phyloP scores from a whole-genome alignment of 2,329 filamentous ascomycete species.

The Alternaria sp. region DNA sequence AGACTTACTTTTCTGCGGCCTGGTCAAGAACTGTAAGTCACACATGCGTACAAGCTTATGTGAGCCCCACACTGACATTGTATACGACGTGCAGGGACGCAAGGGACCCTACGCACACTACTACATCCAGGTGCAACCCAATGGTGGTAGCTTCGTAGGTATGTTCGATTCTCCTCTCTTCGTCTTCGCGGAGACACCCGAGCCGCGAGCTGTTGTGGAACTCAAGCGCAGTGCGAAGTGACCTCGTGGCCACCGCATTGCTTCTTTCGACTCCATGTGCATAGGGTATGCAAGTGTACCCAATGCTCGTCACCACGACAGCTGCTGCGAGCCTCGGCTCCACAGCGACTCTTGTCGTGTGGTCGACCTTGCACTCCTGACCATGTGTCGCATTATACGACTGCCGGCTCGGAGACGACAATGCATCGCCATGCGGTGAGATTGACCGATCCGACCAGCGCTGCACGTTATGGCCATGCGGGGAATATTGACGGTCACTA shows the following conservation, averaged over 20 bases:
- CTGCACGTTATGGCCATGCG: slow-evolving; percentile 3
- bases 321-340: neutral
- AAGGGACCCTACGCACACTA: slow-evolving; percentile 74
- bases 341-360: neutral
- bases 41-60: neutral
- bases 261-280: slow-evolving; percentile 2
- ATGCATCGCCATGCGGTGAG: neutral
- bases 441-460: neutral
- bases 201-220: slow-evolving; percentile 5
- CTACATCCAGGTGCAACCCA: slow-evolving; percentile 82
- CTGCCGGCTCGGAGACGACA: slow-evolving; percentile 6
- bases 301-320: slow-evolving; percentile 6
- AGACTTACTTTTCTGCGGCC: slow-evolving; percentile 1
- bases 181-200: neutral
- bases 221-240: neutral
- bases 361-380: slow-evolving; percentile 4
- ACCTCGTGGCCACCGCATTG: slow-evolving; percentile 4
- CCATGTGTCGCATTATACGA: slow-evolving; percentile 6
- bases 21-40: slow-evolving; percentile 1
- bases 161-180: slow-evolving; percentile 43
- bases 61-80: slow-evolving; percentile 26
- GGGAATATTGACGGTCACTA: neutral
- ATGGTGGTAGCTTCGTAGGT: slow-evolving; percentile 71
- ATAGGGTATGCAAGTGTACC: slow-evolving; percentile 10
- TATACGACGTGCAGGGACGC: slow-evolving; percentile 76